Percentiles rank a stretch among this genome's conserved stretches.
phyloP scores from a whole-genome alignment of 768 basidiomycete genomes.

The Nidularia pulvinata region DNA sequence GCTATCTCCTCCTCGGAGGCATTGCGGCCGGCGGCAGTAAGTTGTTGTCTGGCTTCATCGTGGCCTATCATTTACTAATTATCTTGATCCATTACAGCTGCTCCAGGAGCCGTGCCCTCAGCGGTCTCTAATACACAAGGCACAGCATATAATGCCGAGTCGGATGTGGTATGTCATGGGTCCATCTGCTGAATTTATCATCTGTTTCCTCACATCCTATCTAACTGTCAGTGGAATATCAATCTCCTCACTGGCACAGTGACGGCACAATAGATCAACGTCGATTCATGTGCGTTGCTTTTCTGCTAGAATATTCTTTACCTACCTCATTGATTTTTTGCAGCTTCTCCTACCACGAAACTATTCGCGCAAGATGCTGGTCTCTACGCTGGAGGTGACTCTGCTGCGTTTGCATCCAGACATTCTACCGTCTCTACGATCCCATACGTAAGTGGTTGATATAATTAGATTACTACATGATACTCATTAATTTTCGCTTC shows the following conservation, averaged over 20 bases:
- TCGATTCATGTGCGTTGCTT: conserved; percentile 9
- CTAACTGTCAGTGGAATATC: conserved; percentile 11
- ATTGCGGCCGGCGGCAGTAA: conserved; percentile 8
- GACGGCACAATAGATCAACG: conserved; percentile 16
- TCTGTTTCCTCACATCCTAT: not conserved
- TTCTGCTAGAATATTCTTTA: too few relatives aligned
- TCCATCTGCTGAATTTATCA: not conserved
- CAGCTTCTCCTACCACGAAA: conserved; percentile 2
- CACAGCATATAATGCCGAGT: conserved; percentile 6
- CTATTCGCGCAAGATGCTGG: conserved; percentile 2
- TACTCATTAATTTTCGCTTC: too few relatives aligned
- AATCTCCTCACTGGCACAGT: conserved; percentile 7
- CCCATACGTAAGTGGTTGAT: too few relatives aligned
- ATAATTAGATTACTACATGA: too few relatives aligned
- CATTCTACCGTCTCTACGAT: not conserved
- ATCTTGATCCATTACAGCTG: not conserved
- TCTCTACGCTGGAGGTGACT: conserved; percentile 6
- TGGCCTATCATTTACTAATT: not conserved
- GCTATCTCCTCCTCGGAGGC: conserved; percentile 9
- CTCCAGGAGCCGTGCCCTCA: not conserved
- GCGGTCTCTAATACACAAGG: conserved; percentile 7
- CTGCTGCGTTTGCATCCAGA: conserved; percentile 1
- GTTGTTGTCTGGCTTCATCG: not conserved
- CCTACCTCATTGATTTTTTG: not conserved
- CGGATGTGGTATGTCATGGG: conserved; percentile 11